Base-by-base conservation (phyloP, 371 early-diverging fungal species). In the Mortierella sp. region DNA sequence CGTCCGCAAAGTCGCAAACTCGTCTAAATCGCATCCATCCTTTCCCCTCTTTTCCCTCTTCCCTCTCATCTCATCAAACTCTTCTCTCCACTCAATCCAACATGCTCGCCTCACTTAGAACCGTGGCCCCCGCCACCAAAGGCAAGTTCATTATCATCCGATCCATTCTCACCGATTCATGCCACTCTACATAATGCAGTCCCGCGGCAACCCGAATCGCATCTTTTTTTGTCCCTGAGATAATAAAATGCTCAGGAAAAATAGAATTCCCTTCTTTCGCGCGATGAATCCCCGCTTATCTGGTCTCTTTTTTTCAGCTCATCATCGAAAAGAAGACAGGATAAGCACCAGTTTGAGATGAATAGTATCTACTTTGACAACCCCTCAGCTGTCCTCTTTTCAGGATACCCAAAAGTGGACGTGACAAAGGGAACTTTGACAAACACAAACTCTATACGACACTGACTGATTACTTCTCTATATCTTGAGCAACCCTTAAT, bases 41-140 rank as follows among this genome's bases (percentile, higher is more conserved):
- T 50, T n/a, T 52, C 22, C 28, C 55, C n/a, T 28, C 16, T 59
- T 15, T 64, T 64, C 28, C 32, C 52, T 21, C 15, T 45, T 47
- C 28, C 48, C 43, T 36, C 38, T 57, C 60, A 28, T 59, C 67
- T 58, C 57, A 68, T 55, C 45, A 47, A 33, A 59, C 28, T 41
- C 41, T 58, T 53, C 50, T 58, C 70, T 55, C 70, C 70, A 72
- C 67, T 58, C 63, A 21, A 57, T 45, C 67, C 43, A 67, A 69
- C 69, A 80, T 78, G 79, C 70, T 74, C 64, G 74, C 74, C 57
- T 78, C 79, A 21, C 70, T 78, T 45, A 73, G 79, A 70, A 69
- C 53, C 68, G 67, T 58, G 70, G 74, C 79, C 47, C 59, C 74
- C 40, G 79, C 74, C 74, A 63, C 70, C 58, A 78, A 74, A 78